Conservation (phyloP, 805 yeast species). For the Komagataella kurtzmanii region DNA sequence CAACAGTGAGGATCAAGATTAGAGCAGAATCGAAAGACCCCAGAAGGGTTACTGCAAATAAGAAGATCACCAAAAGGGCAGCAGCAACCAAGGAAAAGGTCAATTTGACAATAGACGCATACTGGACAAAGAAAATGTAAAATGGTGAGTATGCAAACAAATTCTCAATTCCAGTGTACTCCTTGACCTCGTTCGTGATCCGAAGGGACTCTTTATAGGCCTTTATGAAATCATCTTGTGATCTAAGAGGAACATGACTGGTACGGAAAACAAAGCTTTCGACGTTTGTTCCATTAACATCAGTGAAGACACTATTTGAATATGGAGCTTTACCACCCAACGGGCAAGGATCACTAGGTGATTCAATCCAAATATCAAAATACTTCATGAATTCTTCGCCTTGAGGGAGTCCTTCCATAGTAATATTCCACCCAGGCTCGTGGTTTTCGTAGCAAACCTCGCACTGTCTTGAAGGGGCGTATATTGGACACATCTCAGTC, state of each 20-base stretch:
- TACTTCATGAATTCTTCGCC: conserved; percentile 53
- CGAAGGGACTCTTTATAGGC: conserved; percentile 67
- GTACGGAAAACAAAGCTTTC: conserved; percentile 63
- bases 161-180: conserved; percentile 23
- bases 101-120: conserved; percentile 46
- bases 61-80: conserved; percentile 38
- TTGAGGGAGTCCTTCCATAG: conserved; percentile 77
- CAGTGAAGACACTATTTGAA: conserved; percentile 37
- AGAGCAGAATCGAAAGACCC: conserved; percentile 56
- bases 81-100: conserved; percentile 38
- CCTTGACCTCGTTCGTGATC: conserved; percentile 42
- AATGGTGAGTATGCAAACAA: conserved; percentile 89
- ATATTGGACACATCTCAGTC: conserved; percentile 51
- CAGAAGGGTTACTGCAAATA: conserved; percentile 39
- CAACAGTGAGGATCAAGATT: conserved; percentile 42
- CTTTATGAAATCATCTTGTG: conserved; percentile 72
- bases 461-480: conserved; percentile 58
- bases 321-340: conserved; percentile 94
- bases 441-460: conserved; percentile 55
- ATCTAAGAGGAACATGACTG: conserved; percentile 63
- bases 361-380: conserved; percentile 69
- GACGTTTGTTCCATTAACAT: conserved; percentile 24
- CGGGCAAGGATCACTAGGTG: conserved; percentile 84
- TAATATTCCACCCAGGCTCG: conserved; percentile 48
- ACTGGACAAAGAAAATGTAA: conserved; percentile 87